Percentiles rank a stretch among this genome's conserved stretches.
Conservation (phyloP, 2,329 filamentous ascomycete species). For the Coleophoma cylindrospora region DNA sequence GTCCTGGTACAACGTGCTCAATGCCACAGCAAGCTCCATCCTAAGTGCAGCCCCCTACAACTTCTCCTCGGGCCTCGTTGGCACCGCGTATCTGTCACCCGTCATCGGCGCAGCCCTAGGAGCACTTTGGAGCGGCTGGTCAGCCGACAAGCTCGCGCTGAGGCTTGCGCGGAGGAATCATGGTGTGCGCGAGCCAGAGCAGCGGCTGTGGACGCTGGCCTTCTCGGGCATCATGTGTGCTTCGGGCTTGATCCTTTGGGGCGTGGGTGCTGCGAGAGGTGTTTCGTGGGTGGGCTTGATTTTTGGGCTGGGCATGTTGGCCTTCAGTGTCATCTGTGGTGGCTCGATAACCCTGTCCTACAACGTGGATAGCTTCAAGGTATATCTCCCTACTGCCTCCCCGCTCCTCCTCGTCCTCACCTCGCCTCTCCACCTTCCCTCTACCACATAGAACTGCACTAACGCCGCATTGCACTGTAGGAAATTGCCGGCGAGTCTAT, state of each 20-base stretch:
- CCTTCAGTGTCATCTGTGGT: not conserved
- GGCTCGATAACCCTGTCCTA: constrained; percentile 36
- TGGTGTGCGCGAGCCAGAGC: constrained; percentile 29
- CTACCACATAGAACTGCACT: too few species aligned
- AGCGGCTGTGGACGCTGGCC: constrained; percentile 18
- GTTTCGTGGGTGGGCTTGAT: constrained; percentile 37
- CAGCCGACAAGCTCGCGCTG: constrained; percentile 36
- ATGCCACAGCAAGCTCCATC: constrained; percentile 20
- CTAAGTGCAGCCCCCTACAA: constrained; percentile 24
- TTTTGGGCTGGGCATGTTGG: constrained; percentile 23
- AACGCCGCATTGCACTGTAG: constrained; percentile 7
- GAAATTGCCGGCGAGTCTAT: constrained; percentile 39
- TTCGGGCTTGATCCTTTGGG: constrained; percentile 38
- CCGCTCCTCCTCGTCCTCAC: not conserved
- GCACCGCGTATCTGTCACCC: constrained; percentile 18
- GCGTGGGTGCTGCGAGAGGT: constrained; percentile 37
- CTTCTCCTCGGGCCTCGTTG: constrained; percentile 19
- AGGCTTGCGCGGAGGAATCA: constrained; percentile 27
- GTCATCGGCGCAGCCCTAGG: constrained; percentile 15
- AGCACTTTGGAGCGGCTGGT: constrained; percentile 9
- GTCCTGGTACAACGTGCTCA: constrained; percentile 24
- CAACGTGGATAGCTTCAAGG: constrained; percentile 38
- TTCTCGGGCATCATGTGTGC: constrained; percentile 32
- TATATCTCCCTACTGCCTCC: not conserved
- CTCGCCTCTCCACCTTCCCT: too few species aligned